phyloP scores from a whole-genome alignment of 164 flowering plant species.

The Paratinospora sagittata region DNA sequence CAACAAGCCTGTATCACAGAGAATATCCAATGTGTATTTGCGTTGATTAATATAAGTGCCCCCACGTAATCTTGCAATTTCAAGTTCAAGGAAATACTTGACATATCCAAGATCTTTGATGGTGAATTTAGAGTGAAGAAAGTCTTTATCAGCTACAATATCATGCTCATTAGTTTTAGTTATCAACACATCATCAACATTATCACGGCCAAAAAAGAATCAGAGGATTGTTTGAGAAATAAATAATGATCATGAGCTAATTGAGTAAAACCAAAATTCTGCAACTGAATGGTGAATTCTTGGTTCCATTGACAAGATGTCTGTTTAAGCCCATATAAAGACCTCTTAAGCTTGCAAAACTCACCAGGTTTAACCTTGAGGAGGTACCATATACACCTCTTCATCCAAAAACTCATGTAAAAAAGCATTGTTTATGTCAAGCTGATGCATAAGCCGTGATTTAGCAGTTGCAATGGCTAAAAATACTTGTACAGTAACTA shows the following conservation, averaged over 20 bases:
- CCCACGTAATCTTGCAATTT: not conserved
- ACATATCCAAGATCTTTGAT: not conserved
- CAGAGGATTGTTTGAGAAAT: too few species aligned
- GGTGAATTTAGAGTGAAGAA: not conserved
- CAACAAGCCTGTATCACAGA: not conserved
- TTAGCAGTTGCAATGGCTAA: not conserved
- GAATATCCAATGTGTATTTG: not conserved
- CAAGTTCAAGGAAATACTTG: not conserved
- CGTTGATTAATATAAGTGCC: not conserved
- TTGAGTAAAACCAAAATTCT: not conserved
- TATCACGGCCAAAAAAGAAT: too few species aligned
- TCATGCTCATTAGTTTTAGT: not conserved
- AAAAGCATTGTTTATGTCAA: not conserved
- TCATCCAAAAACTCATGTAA: not conserved
- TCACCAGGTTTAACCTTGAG: not conserved
- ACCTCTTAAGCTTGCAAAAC: not conserved
- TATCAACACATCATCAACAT: too few species aligned
- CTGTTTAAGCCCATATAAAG: not conserved
- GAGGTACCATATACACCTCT: not conserved
- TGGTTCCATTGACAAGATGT: not conserved
- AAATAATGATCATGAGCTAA: not conserved
- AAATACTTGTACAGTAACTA: not conserved
- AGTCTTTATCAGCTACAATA: too few species aligned
- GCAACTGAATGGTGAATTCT: not conserved
- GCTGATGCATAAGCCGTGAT: not conserved